Base-by-base conservation (phyloP, 805 yeast species). In the Kregervanrija fluxuum region DNA sequence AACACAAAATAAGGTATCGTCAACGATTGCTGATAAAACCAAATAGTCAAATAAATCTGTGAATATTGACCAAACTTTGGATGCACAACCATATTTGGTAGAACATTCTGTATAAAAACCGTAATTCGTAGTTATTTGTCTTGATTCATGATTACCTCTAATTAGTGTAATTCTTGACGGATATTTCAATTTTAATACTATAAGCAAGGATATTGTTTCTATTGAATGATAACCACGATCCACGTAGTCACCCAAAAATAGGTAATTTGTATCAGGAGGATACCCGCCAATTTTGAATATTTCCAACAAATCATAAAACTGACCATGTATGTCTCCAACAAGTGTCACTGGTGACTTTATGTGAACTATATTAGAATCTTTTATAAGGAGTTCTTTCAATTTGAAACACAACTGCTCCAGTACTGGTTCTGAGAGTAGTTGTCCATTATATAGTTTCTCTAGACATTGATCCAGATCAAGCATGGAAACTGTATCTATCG, bases 301-400 rank as follows among this genome's bases (percentile, higher is more conserved):
- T 62, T 93, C 99, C 30, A 93, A 64, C 44, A 93, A 68, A 61
- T 93, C 99, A 61, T 90, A 95, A 59, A 86, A 93, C 64, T 93
- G 99, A 8, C 98, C 99, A 57, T 93, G 99, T 38, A 93, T 91
- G 60, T 93, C 99, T 1, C 99, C 99, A 4, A 93, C 97, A 8
- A 93, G 87, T 0, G 98, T 88, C 10, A 93, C 87, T 1, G 99
- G 99, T 2, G 95, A 77, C 33, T 71, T 69, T 8, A 93, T 70
- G 37, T 87, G 84, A 41, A 91, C 87, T 33, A 93, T 95, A 59
- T 93, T 93, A 48, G 95, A 83, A 53, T 87, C 95, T 35, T 72
- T 67, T 14, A 90, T 71, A 41, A 93, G 71, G 48, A 85, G 77
- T 45, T 89, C 93, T 63, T 90, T 93, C 52, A 90, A 69, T 53